phyloP scores from a whole-genome alignment of 2,329 filamentous ascomycete species.

The Colletotrichum zoysiae region DNA sequence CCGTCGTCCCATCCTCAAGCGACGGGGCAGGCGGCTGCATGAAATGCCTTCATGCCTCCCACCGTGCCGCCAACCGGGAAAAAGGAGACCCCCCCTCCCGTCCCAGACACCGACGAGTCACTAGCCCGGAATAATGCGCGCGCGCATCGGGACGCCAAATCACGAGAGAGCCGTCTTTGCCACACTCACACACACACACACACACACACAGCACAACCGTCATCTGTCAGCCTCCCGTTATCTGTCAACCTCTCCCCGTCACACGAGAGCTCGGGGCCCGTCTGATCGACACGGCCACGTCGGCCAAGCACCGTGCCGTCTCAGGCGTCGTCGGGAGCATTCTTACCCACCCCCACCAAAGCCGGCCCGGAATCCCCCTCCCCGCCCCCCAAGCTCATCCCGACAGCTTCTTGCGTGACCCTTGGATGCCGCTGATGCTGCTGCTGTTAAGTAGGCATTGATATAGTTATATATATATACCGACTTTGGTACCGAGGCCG shows the following conservation, averaged over 20 bases:
- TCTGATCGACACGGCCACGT: constrained; percentile 26
- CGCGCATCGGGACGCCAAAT: background rate
- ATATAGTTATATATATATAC: background rate
- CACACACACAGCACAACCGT: too few species aligned
- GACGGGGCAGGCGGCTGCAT: background rate
- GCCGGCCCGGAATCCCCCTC: background rate
- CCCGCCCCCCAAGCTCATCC: background rate
- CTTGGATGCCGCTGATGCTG: background rate
- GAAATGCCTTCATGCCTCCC: background rate
- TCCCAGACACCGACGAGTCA: constrained; percentile 12
- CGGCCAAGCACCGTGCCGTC: background rate
- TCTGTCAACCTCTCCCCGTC: background rate
- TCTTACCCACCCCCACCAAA: background rate
- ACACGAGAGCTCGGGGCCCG: constrained; percentile 15
- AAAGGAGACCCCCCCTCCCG: background rate
- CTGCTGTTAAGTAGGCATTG: background rate
- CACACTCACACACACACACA: too few species aligned
- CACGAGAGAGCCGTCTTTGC: background rate
- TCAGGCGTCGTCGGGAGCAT: background rate
- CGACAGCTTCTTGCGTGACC: background rate
- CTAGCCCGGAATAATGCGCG: background rate
- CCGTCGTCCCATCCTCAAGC: constrained; percentile 12
- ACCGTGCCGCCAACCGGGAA: background rate
- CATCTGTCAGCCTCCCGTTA: background rate
- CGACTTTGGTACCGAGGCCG: constrained; percentile 12